A percentile compares a stretch with the other conserved stretches of the same genome.
phyloP scores from a whole-genome alignment of 352 stramenopile species.

The Aphanomyces cochlioides region DNA sequence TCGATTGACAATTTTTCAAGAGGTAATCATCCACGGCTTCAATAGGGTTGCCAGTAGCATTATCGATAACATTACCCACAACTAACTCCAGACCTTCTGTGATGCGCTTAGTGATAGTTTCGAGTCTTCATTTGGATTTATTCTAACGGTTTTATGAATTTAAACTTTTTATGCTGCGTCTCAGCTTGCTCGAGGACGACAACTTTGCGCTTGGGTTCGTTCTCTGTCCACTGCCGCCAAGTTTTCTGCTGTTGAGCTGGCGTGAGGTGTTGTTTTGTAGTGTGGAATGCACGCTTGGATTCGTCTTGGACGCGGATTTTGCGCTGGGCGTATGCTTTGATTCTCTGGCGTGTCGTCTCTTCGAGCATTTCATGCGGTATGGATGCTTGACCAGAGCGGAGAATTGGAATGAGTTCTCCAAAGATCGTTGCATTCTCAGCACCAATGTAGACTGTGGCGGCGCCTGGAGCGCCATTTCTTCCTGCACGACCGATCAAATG shows the following conservation, averaged over 20 bases:
- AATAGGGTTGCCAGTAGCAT: no score
- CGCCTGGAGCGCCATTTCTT: constrained; percentile 20
- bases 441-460: constrained; percentile 18
- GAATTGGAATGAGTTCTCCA: background rate
- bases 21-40: no score
- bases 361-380: background rate
- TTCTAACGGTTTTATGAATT: background rate
- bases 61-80: no score
- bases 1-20: no score
- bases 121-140: no score
- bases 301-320: constrained; percentile 1
- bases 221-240: constrained; percentile 5
- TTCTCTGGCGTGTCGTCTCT: background rate
- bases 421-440: constrained; percentile 15
- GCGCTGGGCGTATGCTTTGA: background rate
- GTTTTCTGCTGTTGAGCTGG: background rate
- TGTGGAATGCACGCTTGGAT: constrained; percentile 2
- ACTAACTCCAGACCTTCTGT: no score
- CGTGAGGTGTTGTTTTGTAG: background rate
- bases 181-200: background rate
- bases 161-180: constrained; percentile 19
- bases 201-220: background rate
- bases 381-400: background rate
- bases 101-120: no score
- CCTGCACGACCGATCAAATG: constrained; percentile 59